Conservation (phyloP, 1,139 yeast species). For the Pichia sp. region DNA sequence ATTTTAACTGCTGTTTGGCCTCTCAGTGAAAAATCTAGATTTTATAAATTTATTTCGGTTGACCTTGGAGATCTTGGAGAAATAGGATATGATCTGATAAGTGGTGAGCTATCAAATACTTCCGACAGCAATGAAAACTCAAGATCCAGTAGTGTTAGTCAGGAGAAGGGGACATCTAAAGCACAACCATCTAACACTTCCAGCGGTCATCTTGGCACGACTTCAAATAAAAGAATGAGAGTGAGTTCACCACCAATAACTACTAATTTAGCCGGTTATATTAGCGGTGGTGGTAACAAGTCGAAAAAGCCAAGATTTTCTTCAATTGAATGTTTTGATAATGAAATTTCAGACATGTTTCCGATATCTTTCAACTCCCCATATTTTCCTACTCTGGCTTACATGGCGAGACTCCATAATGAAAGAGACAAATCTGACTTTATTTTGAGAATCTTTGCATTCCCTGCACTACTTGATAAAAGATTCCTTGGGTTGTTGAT, state of each 20-base stretch:
- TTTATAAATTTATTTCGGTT: constrained; percentile 69
- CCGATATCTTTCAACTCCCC: constrained; percentile 84
- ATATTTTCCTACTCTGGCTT: constrained; percentile 78
- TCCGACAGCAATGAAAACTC: constrained; percentile 20
- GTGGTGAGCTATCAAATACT: constrained; percentile 30
- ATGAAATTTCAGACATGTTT: constrained; percentile 75
- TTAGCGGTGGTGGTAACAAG: constrained; percentile 17
- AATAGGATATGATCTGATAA: constrained; percentile 52
- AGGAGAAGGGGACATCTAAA: background rate
- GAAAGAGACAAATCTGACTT: constrained; percentile 84
- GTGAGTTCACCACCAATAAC: constrained; percentile 12
- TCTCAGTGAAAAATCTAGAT: constrained; percentile 69
- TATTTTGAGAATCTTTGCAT: constrained; percentile 81
- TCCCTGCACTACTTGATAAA: constrained; percentile 86
- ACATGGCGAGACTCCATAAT: constrained; percentile 74
- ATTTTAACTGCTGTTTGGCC: constrained; percentile 95
- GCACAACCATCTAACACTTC: background rate
- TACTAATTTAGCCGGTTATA: constrained; percentile 13
- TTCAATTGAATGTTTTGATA: constrained; percentile 78
- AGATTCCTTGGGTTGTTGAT: constrained; percentile 68
- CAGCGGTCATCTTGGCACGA: background rate
- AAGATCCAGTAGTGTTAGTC: constrained; percentile 11
- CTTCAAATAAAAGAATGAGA: background rate
- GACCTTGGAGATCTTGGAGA: constrained; percentile 83
- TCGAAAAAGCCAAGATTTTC: constrained; percentile 40